Conservation (phyloP, 306 rosid species). For the Parietaria judaica region DNA sequence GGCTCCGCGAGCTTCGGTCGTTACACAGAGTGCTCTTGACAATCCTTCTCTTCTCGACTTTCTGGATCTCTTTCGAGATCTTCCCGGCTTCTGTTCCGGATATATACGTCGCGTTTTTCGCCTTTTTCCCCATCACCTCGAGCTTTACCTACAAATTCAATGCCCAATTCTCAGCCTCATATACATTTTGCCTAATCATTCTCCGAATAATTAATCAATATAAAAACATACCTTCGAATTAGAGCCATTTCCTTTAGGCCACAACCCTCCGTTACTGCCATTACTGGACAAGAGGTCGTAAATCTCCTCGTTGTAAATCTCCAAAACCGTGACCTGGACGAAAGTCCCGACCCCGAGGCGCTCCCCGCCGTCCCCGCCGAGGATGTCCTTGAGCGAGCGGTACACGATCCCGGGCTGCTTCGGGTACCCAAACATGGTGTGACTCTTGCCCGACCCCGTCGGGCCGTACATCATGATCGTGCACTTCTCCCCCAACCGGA, state of each 20-base stretch:
- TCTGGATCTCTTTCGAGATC: constrained; percentile 95
- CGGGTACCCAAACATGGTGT: constrained; percentile 84
- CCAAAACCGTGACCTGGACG: constrained; percentile 90
- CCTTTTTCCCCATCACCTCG: constrained; percentile 99
- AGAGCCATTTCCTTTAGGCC: constrained; percentile 76
- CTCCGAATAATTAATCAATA: too few relatives aligned
- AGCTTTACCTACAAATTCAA: constrained; percentile 61
- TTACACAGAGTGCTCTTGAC: constrained; percentile 95
- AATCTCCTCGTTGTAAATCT: constrained; percentile 94
- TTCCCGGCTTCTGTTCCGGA: constrained; percentile 97
- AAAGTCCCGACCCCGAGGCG: constrained; percentile 42
- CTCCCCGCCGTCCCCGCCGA: constrained; percentile 40
- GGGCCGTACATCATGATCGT: constrained; percentile 99
- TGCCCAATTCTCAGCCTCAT: not conserved
- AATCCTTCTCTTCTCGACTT: constrained; percentile 95
- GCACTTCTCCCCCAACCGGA: constrained; percentile 78
- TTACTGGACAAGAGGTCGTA: constrained; percentile 71
- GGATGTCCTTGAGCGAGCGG: constrained; percentile 72
- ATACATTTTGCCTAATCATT: not conserved
- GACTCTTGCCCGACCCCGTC: constrained; percentile 96
- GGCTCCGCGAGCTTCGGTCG: constrained; percentile 96
- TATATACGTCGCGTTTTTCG: constrained; percentile 87
- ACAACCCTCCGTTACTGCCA: constrained; percentile 66
- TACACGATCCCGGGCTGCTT: constrained; percentile 93
- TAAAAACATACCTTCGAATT: constrained; percentile 42